phyloP scores from a whole-genome alignment of 352 stramenopile species.

The Phytopythium montanum region DNA sequence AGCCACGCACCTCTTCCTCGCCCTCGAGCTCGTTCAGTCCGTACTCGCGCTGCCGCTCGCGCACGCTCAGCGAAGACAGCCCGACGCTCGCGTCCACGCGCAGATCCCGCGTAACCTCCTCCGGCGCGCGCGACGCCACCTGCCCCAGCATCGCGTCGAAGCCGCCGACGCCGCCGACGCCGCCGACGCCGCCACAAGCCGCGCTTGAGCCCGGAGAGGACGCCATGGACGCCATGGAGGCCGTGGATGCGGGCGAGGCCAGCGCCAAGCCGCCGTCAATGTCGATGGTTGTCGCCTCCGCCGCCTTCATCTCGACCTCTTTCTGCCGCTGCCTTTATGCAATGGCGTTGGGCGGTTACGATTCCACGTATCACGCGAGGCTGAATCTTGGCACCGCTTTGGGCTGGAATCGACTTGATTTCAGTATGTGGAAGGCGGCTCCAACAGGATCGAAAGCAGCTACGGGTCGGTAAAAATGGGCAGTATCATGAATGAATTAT shows the following conservation, averaged over 20 bases:
- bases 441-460: too few species aligned
- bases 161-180: not conserved
- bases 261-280: constrained; percentile 2
- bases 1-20: constrained; percentile 42
- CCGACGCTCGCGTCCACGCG: constrained; percentile 64
- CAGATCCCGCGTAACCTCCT: constrained; percentile 63
- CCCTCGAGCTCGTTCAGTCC: constrained; percentile 67
- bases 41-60: constrained; percentile 63
- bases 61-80: constrained; percentile 45
- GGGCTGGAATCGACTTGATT: too few species aligned
- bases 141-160: constrained; percentile 19
- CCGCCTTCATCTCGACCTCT: constrained; percentile 2
- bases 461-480: too few species aligned
- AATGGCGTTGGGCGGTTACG: constrained; percentile 2
- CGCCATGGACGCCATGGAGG: too few species aligned
- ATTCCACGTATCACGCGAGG: not conserved
- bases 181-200: too few species aligned
- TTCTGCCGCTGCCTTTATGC: too few species aligned
- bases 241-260: constrained; percentile 1
- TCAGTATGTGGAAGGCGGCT: too few species aligned
- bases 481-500: too few species aligned
- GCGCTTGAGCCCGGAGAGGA: too few species aligned
- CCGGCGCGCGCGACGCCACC: constrained; percentile 39
- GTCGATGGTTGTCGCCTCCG: constrained; percentile 2
- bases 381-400: not conserved